Base-by-base conservation (phyloP, 1,284 basidiomycete genomes). In the Sphagnurus paluster region DNA sequence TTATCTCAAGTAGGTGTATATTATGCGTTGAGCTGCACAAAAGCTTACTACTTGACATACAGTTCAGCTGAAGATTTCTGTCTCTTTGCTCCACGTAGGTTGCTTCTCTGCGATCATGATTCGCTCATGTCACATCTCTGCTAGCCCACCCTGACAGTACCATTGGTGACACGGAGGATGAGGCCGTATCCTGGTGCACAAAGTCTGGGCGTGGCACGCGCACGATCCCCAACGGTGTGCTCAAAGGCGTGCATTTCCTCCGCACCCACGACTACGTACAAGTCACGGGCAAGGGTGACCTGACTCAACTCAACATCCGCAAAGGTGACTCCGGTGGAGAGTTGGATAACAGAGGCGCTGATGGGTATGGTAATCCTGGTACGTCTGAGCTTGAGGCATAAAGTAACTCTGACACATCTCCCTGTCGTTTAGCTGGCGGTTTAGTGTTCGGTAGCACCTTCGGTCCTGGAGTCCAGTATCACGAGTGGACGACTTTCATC, bases 131-230 rank as follows among this genome's bases (percentile, higher is more conserved):
- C 11, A 47, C 11, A 30, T 6, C 11, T 30, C 29, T 28, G 20
- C 16, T 29, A 68, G 68, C 72, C 60, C 49, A 49, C 2, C 63
- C 60, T 21, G 59, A 64, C 50, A 68, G 73, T 24, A 68, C 70
- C n/a, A 80, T 90, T 45, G 84, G 81, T 35, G 77, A 86, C 50
- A 79, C 81, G 9, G 88, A 91, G 65, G 76, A 75, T 32, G 72
- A 79, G 42, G 80, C 78, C 50, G 82, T 90, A n/a, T 80, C 85
- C 0, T 90, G 79, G 74, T 91, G 87, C 70, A 85, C 84, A 28
- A 82, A 80, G 60, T 72, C 76, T 40, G 80, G 82, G 13, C 76
- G 75, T 46, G 86, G 87, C 6, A 71, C 82, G 0, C 83, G 87
- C 39, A 61, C 77, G 23, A 84, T 90, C 19, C 83, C 83, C 35